Conservation (phyloP, 169 alveolate species). For the Eimeria praecox region DNA sequence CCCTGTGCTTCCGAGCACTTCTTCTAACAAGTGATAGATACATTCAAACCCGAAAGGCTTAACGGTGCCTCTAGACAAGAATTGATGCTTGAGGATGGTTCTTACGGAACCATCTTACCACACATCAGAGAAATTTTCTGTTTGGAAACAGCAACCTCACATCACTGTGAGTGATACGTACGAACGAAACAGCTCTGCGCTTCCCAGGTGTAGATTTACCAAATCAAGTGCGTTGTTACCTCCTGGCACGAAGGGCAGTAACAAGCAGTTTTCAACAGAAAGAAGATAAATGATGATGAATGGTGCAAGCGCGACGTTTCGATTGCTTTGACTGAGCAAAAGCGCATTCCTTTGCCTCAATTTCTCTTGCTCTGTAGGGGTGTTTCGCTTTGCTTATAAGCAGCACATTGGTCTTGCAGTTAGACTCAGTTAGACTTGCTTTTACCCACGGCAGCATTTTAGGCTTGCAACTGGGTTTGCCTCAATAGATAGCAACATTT, state of each 20-base stretch:
- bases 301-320: background rate
- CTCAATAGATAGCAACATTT: background rate
- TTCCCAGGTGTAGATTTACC: background rate
- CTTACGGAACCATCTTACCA: background rate
- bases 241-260: no score
- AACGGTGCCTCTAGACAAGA: background rate
- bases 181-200: background rate
- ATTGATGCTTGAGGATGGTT: background rate
- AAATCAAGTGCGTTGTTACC: background rate
- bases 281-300: background rate
- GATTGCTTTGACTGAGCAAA: background rate
- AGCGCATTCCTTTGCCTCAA: background rate
- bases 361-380: background rate
- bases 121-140: background rate
- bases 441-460: no score
- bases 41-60: background rate
- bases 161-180: background rate
- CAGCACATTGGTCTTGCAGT: no score
- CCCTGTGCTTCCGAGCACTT: no score
- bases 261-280: background rate
- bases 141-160: background rate
- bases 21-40: no score
- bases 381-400: no score
- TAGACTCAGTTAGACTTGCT: background rate
- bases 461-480: background rate